Percentiles rank a stretch among this genome's conserved stretches.
phyloP scores from a whole-genome alignment of 2,329 filamentous ascomycete species.

The Exophiala sp. region DNA sequence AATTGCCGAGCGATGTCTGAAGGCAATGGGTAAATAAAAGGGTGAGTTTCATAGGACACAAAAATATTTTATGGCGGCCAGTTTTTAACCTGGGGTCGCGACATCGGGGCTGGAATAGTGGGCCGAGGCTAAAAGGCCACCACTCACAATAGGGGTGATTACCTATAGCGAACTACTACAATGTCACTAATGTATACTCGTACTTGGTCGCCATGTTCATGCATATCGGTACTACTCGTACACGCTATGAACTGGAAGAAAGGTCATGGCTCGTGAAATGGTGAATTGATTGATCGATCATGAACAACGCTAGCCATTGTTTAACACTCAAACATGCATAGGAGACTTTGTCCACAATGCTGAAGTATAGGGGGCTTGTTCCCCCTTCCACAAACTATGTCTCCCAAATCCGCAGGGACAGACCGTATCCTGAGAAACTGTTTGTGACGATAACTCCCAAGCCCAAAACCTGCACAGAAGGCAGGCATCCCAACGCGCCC shows the following conservation, averaged over 20 bases:
- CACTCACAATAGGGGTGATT: slow-evolving; percentile 5
- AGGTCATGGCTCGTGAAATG: background rate
- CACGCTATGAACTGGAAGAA: background rate
- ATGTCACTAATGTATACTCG: background rate
- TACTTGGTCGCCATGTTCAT: background rate
- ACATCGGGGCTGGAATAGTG: slow-evolving; percentile 6
- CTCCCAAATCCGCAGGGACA: too few species aligned
- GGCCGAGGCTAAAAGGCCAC: slow-evolving; percentile 5
- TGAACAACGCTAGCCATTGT: background rate
- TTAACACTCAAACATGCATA: too few species aligned
- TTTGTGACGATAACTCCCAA: too few species aligned
- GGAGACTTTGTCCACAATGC: too few species aligned
- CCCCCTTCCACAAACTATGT: too few species aligned
- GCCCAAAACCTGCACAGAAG: too few species aligned
- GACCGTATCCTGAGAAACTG: too few species aligned
- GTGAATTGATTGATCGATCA: background rate
- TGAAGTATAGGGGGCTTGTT: too few species aligned
- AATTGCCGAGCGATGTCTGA: background rate
- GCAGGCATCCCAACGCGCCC: background rate
- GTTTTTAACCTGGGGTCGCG: slow-evolving; percentile 3
- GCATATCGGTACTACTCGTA: background rate
- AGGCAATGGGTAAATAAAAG: background rate
- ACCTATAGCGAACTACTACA: background rate
- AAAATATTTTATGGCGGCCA: background rate
- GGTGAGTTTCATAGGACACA: background rate